Base-by-base conservation (phyloP, 2,329 filamentous ascomycete genomes). In the Corniculantispora saksenae region DNA sequence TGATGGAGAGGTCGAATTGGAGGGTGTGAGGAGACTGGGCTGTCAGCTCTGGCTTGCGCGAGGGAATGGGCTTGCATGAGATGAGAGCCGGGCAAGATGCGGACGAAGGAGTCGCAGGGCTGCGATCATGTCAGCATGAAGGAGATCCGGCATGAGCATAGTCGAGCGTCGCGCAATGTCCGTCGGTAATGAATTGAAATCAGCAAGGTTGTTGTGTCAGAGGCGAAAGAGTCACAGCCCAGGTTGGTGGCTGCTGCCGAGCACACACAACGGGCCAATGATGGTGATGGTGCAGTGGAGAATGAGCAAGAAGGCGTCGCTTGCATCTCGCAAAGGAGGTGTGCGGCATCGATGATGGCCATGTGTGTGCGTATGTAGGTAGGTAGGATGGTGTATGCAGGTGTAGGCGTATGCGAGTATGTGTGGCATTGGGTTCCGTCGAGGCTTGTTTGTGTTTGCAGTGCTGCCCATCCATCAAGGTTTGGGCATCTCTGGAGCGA, bases 161-260 rank as follows among this genome's bases (percentile, higher is more conserved):
- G 32, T 32, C 32, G 32, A 32, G 32, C 6, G 32, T 32, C 10
- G 5, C 32, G 32, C 32, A 32, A 32, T 32, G 32, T 32, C 32
- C 32, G 32, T 32, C 32, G 32, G 32, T 32, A 32, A 32, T 32
- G 32, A 32, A 32, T 32, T n/a, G n/a, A 10, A 32, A 32, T 32
- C 32, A 32, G 32, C 32, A 32, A 32, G 32, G 32, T n/a, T n/a
- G n/a, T n/a, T n/a, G n/a, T 32, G 32, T 10, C 15, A 21, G 38
- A 48, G 35, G 58, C 21, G 32, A 54, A 61, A 55, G 60, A 55
- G 60, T 62, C 60, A 62, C 38, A 61, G 58, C 35, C 57, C 35
- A 53, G n/a, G 23, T 29, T 62, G 43, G 61, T 63, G 61, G 61
- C 61, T 56, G 45, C 32, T 57, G 43, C 35, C 48, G 47, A 51